Percentiles rank a stretch among this genome's conserved stretches.
Conservation (phyloP, 1,139 yeast genomes). For the Yarrowia galli region DNA sequence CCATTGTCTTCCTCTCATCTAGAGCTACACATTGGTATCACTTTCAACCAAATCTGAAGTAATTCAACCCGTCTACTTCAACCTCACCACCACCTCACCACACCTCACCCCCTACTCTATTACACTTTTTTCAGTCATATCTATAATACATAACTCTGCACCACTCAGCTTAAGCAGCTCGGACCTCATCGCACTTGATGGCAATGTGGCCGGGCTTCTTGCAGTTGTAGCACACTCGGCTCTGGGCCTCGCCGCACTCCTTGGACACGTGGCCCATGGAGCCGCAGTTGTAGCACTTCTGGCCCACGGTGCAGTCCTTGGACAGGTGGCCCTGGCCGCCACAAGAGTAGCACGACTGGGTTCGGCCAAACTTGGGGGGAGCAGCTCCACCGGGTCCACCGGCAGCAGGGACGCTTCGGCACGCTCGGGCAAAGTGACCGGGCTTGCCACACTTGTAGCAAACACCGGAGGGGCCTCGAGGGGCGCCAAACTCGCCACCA, state of each 20-base stretch:
- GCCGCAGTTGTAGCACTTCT: constrained; percentile 92
- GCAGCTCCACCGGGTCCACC: constrained; percentile 21
- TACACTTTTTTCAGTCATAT: constrained; percentile 20
- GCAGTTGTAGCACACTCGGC: constrained; percentile 89
- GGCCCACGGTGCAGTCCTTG: constrained; percentile 52
- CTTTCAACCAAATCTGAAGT: too few relatives aligned
- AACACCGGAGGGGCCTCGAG: constrained; percentile 58
- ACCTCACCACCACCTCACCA: too few relatives aligned
- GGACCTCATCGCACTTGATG: constrained; percentile 67
- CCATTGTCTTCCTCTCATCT: too few relatives aligned
- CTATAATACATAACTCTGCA: constrained; percentile 37
- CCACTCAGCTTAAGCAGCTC: constrained; percentile 26
- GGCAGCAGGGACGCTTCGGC: constrained; percentile 54
- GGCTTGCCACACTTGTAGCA: constrained; percentile 95
- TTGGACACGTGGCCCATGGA: constrained; percentile 86
- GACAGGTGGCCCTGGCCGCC: constrained; percentile 80
- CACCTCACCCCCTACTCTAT: constrained; percentile 33
- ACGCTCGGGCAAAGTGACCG: constrained; percentile 90
- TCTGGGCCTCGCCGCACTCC: constrained; percentile 71
- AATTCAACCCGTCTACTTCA: too few relatives aligned
- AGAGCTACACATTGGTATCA: too few relatives aligned
- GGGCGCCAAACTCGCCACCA: constrained; percentile 44
- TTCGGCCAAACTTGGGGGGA: constrained; percentile 38
- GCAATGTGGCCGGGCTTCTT: constrained; percentile 92
- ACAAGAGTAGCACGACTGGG: constrained; percentile 75